Base-by-base conservation (phyloP, 2,329 filamentous ascomycete species). In the Trichocomaceae sp. region DNA sequence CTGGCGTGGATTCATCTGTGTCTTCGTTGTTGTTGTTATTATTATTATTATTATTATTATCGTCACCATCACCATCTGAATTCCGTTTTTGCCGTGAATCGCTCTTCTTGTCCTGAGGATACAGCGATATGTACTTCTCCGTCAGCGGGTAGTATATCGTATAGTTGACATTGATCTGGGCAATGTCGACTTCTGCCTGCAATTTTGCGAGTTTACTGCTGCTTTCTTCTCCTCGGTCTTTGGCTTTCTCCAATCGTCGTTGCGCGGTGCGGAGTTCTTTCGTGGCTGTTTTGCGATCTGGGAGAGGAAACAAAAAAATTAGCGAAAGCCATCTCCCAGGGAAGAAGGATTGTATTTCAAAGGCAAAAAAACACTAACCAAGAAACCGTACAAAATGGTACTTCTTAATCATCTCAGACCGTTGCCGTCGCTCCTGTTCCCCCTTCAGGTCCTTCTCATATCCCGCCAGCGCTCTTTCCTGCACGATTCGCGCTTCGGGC, bases 351-450 rank as follows among this genome's bases (percentile, higher is more conserved):
- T 26, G 3, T 26, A 4, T 26, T 26, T 26, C 3, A 26, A 7
- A 7, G 23, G 23, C 23, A 7, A 26, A 15, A 59, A 64, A 37
- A 64, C 12, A 59, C 65, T 39, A 64, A 74, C 72, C 83, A 58
- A 85, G 77, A 64, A 85, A 86, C n/a, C 83, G 71, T n/a, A 85
- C 77, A 69, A 83, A 84, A 64, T 85, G 83, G 64, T 84, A 86
- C 63, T 77, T 79, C 56, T 75, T 74, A 57, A 85, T 83, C 72
- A 83, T 78, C 57, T 79, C 77, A 47, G 73, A 75, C 60, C 75
- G 74, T 60, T 77, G 70, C 61, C 79, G 74, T 52, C 78, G 76
- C 22, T 68, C 66, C 54, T 76, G 72, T 54, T 76, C 73, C 22
- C 77, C 73, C 15, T 70, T 72, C 50, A 85, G 66, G 59, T 85